Evolutionary conservation across 2,329 filamentous ascomycete genomes (phyloP).

Genomic region (Trichoderma pleuroti): DNA sequence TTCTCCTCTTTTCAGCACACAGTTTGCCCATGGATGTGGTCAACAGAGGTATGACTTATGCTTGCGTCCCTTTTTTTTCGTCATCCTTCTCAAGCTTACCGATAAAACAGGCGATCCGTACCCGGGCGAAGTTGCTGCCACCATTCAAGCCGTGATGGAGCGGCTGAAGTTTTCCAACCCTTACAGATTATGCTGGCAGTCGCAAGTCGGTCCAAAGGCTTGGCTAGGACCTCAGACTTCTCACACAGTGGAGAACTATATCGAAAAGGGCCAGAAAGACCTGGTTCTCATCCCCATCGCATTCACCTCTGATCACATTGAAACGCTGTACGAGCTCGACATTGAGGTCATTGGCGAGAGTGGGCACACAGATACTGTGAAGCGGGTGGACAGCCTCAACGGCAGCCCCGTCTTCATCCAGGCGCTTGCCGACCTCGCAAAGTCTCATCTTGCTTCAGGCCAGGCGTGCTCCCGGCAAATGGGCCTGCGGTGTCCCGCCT

Average conservation of each 20-base stretch:
- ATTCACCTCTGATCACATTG: conserved; percentile 98
- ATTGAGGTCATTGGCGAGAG: conserved; percentile 91
- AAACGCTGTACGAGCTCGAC: conserved; percentile 92
- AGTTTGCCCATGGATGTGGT: conserved; percentile 96
- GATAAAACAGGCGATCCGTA: conserved; percentile 73
- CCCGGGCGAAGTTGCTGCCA: conserved; percentile 90
- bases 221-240: conserved; percentile 95
- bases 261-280: conserved; percentile 87
- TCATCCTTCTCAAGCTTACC: neutral
- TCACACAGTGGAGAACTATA: conserved; percentile 81
- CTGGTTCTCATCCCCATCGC: conserved; percentile 90
- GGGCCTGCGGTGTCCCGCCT: conserved; percentile 87
- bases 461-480: conserved; percentile 74
- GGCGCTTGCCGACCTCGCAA: conserved; percentile 83
- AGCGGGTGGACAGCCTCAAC: conserved; percentile 88
- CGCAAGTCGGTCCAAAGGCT: conserved; percentile 89
- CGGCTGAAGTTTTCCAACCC: conserved; percentile 82
- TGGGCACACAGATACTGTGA: conserved; percentile 72
- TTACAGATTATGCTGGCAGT: conserved; percentile 96
- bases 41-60: conserved; percentile 63
- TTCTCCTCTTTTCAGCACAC: conserved; percentile 91
- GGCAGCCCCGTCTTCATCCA: conserved; percentile 87
- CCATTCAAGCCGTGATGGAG: conserved; percentile 95
- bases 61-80: conserved; percentile 30
- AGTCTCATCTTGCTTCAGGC: conserved; percentile 70